Base-by-base conservation (phyloP, 108 stramenopile genomes). In the Schizochytrium sp. region DNA sequence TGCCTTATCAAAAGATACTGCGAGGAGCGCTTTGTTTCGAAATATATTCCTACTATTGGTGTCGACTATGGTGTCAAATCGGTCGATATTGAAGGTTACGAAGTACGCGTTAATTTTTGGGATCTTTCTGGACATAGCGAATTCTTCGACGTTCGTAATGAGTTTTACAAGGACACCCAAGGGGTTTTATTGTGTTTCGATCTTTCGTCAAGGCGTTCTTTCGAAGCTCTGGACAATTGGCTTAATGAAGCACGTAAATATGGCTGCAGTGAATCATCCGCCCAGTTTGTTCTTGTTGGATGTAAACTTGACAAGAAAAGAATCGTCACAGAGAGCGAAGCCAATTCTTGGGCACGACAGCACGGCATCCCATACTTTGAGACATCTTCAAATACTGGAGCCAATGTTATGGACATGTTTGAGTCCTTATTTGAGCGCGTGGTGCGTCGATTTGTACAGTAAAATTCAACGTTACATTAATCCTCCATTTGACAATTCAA, bases 31-130 rank as follows among this genome's bases (percentile, higher is more conserved):
- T 95, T 95, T 76, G 94, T 94, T 1, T 60, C 89, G 13, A 95
- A 94, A 89, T 95, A 95, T 59, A 92, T 95, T 13, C 90, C 92
- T 4, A 96, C 96, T 0, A 95, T 96, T 57, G 96, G 96, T 46
- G 94, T 95, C n/a, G 96, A 96, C 49, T 96, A 95, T 60, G 96
- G 96, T 12, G 95, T 95, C 42, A 95, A 95, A 73, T 72, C 94
- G n/a, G 91, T 95, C 38, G 61, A 88, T 45, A 89, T 91, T 47
- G 88, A 73, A 61, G 92, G 91, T 42, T 72, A 90, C 55, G 89
- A 91, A 46, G 95, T 92, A 10, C 93, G 94, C 10, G 92, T 94
- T 3, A 94, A 88, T 55, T 93, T 93, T 46, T 94, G 92, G 92
- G 92, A 93, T 38, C 88, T 94, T 42, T 89, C 76, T 72, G 96